Conservation (phyloP, 768 basidiomycete species). For the Leccinellum albellum region DNA sequence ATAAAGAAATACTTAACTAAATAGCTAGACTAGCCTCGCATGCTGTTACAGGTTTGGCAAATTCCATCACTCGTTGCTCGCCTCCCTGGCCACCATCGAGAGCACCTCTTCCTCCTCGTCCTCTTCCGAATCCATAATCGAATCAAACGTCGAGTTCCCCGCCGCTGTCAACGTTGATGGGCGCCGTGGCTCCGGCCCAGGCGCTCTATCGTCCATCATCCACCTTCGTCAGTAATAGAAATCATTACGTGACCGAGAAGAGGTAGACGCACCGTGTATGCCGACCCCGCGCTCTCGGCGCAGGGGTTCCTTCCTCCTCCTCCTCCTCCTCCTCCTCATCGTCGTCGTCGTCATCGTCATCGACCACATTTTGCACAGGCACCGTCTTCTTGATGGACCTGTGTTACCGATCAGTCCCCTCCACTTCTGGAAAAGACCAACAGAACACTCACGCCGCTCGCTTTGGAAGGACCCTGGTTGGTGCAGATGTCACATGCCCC, state of each 20-base stretch:
- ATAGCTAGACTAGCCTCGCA: background rate
- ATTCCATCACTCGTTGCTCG: background rate
- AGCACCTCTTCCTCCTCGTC: constrained; percentile 52
- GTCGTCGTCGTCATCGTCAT: constrained; percentile 19
- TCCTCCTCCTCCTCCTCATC: constrained; percentile 33
- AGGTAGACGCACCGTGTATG: constrained; percentile 9
- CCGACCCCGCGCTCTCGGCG: constrained; percentile 11
- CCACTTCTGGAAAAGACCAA: background rate
- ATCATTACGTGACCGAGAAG: background rate
- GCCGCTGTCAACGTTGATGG: constrained; percentile 5
- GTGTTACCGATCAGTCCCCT: background rate
- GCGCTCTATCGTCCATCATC: background rate
- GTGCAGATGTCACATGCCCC: constrained; percentile 30
- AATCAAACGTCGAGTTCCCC: constrained; percentile 34
- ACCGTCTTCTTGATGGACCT: constrained; percentile 40
- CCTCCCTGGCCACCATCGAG: constrained; percentile 5
- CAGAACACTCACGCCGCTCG: constrained; percentile 49
- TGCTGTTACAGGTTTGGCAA: background rate
- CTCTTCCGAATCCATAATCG: constrained; percentile 52
- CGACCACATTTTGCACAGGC: constrained; percentile 22
- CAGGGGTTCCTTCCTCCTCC: constrained; percentile 40
- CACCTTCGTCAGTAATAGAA: background rate
- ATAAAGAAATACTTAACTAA: background rate
- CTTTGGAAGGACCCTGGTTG: constrained; percentile 53
- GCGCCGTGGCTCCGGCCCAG: constrained; percentile 3